Evolutionary conservation across 2,329 filamentous ascomycete genomes (phyloP), one percentile per base, ranked within the genome.

Genomic region (Teratosphaeria nubilosa): DNA sequence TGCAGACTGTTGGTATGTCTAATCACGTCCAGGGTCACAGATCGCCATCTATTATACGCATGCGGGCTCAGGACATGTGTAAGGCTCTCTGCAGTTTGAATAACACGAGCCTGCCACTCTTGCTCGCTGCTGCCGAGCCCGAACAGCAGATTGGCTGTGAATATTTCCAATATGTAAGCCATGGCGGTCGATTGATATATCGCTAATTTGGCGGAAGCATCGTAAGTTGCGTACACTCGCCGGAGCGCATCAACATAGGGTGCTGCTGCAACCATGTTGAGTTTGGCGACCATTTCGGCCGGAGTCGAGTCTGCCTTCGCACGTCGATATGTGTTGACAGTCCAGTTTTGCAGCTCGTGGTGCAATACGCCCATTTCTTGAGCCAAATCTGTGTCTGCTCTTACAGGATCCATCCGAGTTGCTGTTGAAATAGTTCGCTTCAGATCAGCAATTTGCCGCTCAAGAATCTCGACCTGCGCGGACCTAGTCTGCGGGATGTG

Each of bases 261-360:
- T n/a, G 60, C 55, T 25, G 63, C 62, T 7, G 62, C 64, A 22
- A 66, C 55, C 25, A 54, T 59, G 30, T 65, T 61, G 27, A 71
- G 45, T n/a, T 62, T 56, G 10, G 54, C 41, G 31, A 61, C 60
- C 48, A 70, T 56, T 31, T 67, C 64, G 14, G 59, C 59, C 1
- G 60, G 14, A 27, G 68, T 54, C n/a, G 57, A 58, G 14, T 65
- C 61, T 55, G 86, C 72, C 72, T 80, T 86, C 13, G 80, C 78
- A 61, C 81, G 82, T 55, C 86, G 78, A 63, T 87, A 90, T 68
- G 87, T 82, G 27, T 82, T 80, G 64, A 90, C 84, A 3, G 86
- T 82, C 86, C 86, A 90, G 65, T 90, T 88, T 73, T 89, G 86
- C 64, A 88, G 72, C 25, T 85, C 82, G 65, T 88, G 86, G 22